phyloP scores from a whole-genome alignment of 257 asterid genomes.

The Scutellaria baicalensis region DNA sequence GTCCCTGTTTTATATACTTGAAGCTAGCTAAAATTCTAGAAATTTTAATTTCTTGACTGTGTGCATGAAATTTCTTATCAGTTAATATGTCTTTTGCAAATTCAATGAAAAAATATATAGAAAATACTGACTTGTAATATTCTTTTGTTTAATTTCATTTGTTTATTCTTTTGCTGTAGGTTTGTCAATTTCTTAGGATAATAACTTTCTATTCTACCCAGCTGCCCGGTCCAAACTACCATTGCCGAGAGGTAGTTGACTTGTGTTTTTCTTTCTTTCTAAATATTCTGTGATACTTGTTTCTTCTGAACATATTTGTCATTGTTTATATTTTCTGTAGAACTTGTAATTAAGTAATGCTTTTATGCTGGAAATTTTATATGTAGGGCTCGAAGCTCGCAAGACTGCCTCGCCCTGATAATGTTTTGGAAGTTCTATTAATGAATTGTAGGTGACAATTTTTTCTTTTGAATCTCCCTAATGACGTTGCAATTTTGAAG shows the following conservation, averaged over 20 bases:
- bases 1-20: neutral
- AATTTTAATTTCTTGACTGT: neutral
- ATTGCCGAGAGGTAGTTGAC: constrained; percentile 79
- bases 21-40: neutral
- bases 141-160: neutral
- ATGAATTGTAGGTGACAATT: constrained; percentile 49
- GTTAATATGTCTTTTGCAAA: neutral
- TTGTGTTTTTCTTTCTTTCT: neutral
- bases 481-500: neutral
- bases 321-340: constrained; percentile 5
- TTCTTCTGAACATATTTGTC: constrained; percentile 4
- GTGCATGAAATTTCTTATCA: neutral
- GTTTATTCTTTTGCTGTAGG: constrained; percentile 37
- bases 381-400: constrained; percentile 97
- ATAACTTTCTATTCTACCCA: constrained; percentile 88
- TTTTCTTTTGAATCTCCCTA: neutral
- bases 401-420: constrained; percentile 80
- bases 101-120: neutral
- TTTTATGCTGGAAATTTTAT: constrained; percentile 3
- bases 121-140: neutral
- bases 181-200: constrained; percentile 85
- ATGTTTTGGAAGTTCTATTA: constrained; percentile 54
- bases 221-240: constrained; percentile 98
- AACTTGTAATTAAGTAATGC: neutral
- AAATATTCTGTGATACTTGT: neutral